These are phyloP conservation scores for Cornus controversa DNA, from an alignment of 148 eudicot species.

Conservation along the genomic window DNA sequence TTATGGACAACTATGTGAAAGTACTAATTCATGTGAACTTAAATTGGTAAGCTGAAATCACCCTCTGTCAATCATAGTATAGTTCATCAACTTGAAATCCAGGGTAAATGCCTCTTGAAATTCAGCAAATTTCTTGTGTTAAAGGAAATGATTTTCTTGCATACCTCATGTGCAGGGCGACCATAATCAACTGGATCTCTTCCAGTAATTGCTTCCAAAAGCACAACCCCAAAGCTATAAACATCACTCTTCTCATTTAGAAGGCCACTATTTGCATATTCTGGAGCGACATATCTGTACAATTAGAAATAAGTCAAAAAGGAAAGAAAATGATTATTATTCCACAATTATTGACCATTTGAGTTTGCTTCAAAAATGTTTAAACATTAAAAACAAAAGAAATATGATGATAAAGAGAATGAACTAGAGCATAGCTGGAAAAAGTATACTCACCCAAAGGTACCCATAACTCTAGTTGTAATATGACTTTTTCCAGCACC, in stretches of 20 bases:
- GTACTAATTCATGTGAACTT: neutral
- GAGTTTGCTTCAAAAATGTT: neutral
- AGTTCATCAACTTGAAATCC: neutral
- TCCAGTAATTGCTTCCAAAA: conserved; percentile 87
- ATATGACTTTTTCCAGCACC: conserved; percentile 93
- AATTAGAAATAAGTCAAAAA: neutral
- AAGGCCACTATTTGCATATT: conserved; percentile 93
- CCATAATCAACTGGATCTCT: conserved; percentile 95
- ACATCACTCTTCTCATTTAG: conserved; percentile 90
- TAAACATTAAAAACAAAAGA: neutral
- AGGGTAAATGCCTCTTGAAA: neutral
- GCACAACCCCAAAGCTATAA: conserved; percentile 83
- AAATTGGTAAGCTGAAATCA: neutral
- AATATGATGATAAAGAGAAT: neutral
- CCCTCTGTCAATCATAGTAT: neutral
- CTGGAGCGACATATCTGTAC: conserved; percentile 89
- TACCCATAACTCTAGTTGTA: conserved; percentile 95
- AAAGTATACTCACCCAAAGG: conserved; percentile 67
- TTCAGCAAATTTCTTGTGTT: neutral
- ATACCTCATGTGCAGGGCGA: conserved; percentile 74
- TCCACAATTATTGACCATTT: conserved; percentile 5
- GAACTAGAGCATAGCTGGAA: neutral
- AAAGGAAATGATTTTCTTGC: neutral
- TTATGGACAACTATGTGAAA: neutral
- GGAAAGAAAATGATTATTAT: neutral